Evolutionary conservation across 768 basidiomycete genomes (phyloP).

Genomic region (Mycena leptocephala): DNA sequence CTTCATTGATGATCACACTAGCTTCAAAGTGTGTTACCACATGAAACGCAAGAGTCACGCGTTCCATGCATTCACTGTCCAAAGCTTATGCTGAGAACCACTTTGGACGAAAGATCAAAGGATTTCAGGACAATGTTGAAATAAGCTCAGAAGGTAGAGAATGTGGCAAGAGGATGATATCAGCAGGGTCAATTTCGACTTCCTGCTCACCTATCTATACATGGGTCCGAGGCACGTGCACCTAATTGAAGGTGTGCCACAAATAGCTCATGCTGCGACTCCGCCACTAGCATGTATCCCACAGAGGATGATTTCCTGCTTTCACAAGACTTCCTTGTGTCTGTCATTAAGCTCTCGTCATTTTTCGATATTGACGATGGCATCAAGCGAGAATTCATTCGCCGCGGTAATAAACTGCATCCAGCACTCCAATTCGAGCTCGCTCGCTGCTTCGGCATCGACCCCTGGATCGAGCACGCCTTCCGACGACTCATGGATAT

Average conservation of each 20-base stretch:
- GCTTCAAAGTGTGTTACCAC: no score
- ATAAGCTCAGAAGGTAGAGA: no score
- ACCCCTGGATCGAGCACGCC: constrained; percentile 6
- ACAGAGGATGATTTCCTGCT: no score
- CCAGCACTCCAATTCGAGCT: constrained; percentile 22
- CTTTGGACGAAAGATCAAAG: no score
- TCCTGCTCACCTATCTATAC: constrained; percentile 9
- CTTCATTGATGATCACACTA: no score
- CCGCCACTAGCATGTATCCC: neutral
- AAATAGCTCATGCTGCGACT: neutral
- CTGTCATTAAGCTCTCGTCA: constrained; percentile 13
- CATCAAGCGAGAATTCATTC: neutral
- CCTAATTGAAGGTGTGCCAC: neutral
- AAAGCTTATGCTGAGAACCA: no score
- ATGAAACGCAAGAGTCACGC: no score
- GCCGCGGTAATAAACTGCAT: neutral
- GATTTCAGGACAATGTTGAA: no score
- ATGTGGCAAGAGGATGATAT: no score
- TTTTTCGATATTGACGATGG: constrained; percentile 14
- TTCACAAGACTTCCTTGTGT: constrained; percentile 1
- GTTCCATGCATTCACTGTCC: no score
- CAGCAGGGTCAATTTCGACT: neutral
- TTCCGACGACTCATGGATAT: constrained; percentile 1
- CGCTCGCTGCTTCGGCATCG: constrained; percentile 11
- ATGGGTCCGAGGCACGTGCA: neutral